Evolutionary conservation across 2,329 filamentous ascomycete species (phyloP), one percentile per base, ranked within the genome.

Genomic region (Ophiostoma triangulosporum): DNA sequence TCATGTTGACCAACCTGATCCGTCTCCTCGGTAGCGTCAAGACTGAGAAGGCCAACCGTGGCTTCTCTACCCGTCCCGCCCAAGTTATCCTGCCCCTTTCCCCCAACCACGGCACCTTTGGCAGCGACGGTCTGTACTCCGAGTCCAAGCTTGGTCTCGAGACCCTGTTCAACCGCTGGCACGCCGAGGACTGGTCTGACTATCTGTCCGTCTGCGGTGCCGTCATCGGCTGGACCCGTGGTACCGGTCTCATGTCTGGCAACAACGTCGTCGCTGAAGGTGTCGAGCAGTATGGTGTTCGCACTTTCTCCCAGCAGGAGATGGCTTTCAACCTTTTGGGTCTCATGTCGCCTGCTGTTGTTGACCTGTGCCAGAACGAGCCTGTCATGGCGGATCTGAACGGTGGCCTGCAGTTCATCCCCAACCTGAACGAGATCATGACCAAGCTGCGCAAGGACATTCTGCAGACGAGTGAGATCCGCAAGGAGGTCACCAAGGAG

Each of bases 281-380:
- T 56, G 88, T 98, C 54, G 93, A 98, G 74, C 88, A 87, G 62
- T 93, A 94, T 60, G 93, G 93, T 63, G 93, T 97, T 26, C 89
- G 93, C 62, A 98, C 93, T 4, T 98, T 98, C 76, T 97, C 91
- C 9, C 93, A 97, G 72, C 89, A 95, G 68, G 93, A 98, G 70
- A 98, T 98, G 93, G 93, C 93, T 15, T 98, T 98, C 77, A 98
- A 98, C 71, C 72, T 98, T 60, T 80, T 98, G 45, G 91, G 93
- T 61, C 80, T 98, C 52, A 95, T 98, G 93, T 86, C 90, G 1
- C 90, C 93, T 35, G 79, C 84, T 27, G 87, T 98, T 62, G 90
- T 95, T 61, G 89, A 98, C 66, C 80, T 98, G 43, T 98, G 93
- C 76, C 93, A 98, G 73, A 76, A 80, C 45, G 88, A 97, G 72